Conservation (phyloP, 176 grass and related monocot genomes). For the Thalia dealbata region DNA sequence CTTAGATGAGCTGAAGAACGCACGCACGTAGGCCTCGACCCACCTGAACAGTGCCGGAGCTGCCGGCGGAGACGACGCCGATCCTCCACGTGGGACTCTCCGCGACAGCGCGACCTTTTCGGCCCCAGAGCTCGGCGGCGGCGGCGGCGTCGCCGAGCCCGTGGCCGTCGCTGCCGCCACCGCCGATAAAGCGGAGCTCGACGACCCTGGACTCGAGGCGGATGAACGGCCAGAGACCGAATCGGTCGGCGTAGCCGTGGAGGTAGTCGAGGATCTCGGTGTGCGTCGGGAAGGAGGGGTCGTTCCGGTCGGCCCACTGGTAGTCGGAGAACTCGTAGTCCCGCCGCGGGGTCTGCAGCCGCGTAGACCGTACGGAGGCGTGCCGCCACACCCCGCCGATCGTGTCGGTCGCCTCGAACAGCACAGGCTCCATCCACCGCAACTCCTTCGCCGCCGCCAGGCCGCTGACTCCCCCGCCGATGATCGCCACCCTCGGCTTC, state of each 20-base stretch:
- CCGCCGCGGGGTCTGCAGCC: slow-evolving; percentile 74
- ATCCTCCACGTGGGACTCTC: slow-evolving; percentile 74
- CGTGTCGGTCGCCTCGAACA: slow-evolving; percentile 70
- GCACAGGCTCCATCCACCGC: slow-evolving; percentile 49
- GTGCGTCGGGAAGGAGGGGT: slow-evolving; percentile 75
- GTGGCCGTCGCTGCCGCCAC: slow-evolving; percentile 24
- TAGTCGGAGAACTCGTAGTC: slow-evolving; percentile 98
- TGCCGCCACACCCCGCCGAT: slow-evolving; percentile 88
- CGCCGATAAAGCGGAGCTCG: slow-evolving; percentile 62
- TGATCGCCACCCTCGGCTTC: slow-evolving; percentile 60
- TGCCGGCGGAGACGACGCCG: slow-evolving; percentile 36
- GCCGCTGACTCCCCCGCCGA: slow-evolving; percentile 78
- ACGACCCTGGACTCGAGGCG: slow-evolving; percentile 53
- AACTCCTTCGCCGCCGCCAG: slow-evolving; percentile 78
- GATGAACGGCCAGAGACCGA: slow-evolving; percentile 67
- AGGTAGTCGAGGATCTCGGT: slow-evolving; percentile 84
- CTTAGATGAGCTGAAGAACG: too few species aligned
- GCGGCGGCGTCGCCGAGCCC: not conserved
- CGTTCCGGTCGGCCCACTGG: slow-evolving; percentile 60
- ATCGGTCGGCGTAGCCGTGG: slow-evolving; percentile 54
- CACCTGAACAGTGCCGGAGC: slow-evolving; percentile 41
- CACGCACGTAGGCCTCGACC: not conserved
- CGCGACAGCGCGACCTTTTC: slow-evolving; percentile 30
- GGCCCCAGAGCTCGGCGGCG: slow-evolving; percentile 67
- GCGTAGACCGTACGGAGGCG: slow-evolving; percentile 69